phyloP scores from a whole-genome alignment of 192 early-diverging fungal genomes.

The Diversispora eburnea region DNA sequence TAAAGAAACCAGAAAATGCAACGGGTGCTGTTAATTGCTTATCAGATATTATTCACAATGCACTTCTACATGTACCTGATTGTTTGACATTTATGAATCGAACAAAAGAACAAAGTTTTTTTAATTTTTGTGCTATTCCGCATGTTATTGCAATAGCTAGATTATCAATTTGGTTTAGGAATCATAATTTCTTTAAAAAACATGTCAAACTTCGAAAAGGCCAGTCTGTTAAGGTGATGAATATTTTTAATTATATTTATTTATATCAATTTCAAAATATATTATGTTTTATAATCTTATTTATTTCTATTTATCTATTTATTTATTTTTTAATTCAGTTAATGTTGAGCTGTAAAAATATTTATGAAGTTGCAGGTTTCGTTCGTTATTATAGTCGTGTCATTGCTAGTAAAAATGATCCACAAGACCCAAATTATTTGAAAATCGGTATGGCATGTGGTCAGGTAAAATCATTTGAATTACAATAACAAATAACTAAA shows the following conservation, averaged over 20 bases:
- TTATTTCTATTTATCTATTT: not conserved
- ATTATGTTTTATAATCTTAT: too few relatives aligned
- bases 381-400: constrained; percentile 54
- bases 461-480: not conserved
- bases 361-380: constrained; percentile 53
- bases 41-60: constrained; percentile 85
- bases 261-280: too few relatives aligned
- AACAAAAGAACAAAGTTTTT: constrained; percentile 74
- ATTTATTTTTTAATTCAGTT: constrained; percentile 34
- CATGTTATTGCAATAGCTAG: constrained; percentile 99
- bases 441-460: constrained; percentile 7
- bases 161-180: constrained; percentile 81
- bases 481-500: not conserved
- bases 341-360: constrained; percentile 49
- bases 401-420: constrained; percentile 54
- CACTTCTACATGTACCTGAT: constrained; percentile 78
- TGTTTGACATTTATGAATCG: constrained; percentile 81
- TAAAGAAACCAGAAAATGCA: constrained; percentile 67
- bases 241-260: too few relatives aligned
- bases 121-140: constrained; percentile 97
- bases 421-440: constrained; percentile 38
- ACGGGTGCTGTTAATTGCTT: constrained; percentile 71
- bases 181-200: constrained; percentile 65
- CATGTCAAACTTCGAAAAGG: constrained; percentile 94
- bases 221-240: constrained; percentile 66